These are phyloP conservation scores for Coemansia sp. DNA, from an alignment of 192 early-diverging fungal genomes.

Conservation along the genomic window DNA sequence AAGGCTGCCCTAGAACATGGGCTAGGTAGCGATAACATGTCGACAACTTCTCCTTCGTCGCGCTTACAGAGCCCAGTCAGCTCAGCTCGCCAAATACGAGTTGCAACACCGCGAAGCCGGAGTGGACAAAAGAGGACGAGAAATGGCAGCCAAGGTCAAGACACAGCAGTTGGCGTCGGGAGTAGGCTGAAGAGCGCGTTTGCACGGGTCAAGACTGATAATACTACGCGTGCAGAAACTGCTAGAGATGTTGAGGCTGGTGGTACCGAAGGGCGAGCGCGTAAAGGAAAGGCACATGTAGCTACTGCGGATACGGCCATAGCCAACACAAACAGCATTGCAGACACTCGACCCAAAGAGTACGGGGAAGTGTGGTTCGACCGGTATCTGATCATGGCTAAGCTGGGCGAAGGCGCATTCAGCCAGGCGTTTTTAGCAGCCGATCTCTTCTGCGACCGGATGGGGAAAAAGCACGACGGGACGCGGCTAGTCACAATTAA, in stretches of 20 bases:
- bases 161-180: neutral
- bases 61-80: conserved; percentile 25
- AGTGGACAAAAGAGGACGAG: conserved; percentile 1
- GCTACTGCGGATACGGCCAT: conserved; percentile 1
- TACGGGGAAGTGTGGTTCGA: conserved; percentile 52
- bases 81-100: neutral
- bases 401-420: conserved; percentile 51
- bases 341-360: conserved; percentile 28
- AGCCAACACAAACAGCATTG: neutral
- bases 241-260: conserved; percentile 6
- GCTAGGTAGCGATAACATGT: neutral
- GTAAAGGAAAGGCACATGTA: conserved; percentile 20
- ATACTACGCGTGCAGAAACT: conserved; percentile 7
- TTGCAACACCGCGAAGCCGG: neutral
- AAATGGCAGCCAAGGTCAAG: conserved; percentile 1
- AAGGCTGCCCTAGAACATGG: conserved; percentile 18
- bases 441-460: conserved; percentile 36
- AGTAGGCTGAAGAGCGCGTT: conserved; percentile 42
- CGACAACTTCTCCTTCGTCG: conserved; percentile 1
- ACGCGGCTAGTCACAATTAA: conserved; percentile 44
- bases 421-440: conserved; percentile 48
- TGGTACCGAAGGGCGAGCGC: conserved; percentile 5
- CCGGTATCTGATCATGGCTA: conserved; percentile 44
- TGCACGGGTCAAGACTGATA: conserved; percentile 32
- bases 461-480: conserved; percentile 43